These are phyloP conservation scores for Mortierella sp. DNA, from an alignment of 371 early-diverging fungal species.

Conservation along the genomic window DNA sequence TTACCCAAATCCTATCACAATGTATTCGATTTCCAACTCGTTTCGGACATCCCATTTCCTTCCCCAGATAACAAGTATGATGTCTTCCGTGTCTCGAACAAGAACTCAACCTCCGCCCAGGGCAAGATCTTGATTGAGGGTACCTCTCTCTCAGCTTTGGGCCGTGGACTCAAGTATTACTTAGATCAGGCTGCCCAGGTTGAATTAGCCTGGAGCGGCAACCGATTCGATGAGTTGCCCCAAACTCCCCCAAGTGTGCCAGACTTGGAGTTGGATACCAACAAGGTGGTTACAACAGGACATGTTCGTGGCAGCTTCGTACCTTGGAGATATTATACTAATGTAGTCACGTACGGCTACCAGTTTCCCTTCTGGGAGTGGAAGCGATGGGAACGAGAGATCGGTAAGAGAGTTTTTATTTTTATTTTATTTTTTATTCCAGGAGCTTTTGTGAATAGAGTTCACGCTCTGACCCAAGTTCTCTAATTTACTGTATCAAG, in stretches of 20 bases:
- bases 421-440: not conserved
- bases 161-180: conserved; percentile 52
- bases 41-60: conserved; percentile 23
- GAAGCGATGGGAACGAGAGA: conserved; percentile 55
- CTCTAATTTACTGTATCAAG: conserved; percentile 8
- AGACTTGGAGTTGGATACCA: conserved; percentile 40
- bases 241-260: conserved; percentile 31
- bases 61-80: conserved; percentile 48
- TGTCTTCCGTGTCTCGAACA: conserved; percentile 50
- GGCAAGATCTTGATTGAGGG: conserved; percentile 46
- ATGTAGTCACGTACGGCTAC: conserved; percentile 52
- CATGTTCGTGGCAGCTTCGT: conserved; percentile 53
- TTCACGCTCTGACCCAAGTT: not conserved
- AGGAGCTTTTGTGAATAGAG: not conserved
- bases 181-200: conserved; percentile 44
- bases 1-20: conserved; percentile 51
- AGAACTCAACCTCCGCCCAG: not conserved
- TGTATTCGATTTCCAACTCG: conserved; percentile 43
- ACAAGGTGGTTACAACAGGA: conserved; percentile 24
- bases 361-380: conserved; percentile 56
- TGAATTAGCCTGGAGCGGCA: conserved; percentile 42
- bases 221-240: conserved; percentile 45
- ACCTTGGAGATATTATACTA: conserved; percentile 51
- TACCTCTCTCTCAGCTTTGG: conserved; percentile 31
- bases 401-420: conserved; percentile 24